Percentiles rank a stretch among this genome's conserved stretches.
Conservation (phyloP, 2,329 filamentous ascomycete genomes). For the Colletotrichum costaricense region DNA sequence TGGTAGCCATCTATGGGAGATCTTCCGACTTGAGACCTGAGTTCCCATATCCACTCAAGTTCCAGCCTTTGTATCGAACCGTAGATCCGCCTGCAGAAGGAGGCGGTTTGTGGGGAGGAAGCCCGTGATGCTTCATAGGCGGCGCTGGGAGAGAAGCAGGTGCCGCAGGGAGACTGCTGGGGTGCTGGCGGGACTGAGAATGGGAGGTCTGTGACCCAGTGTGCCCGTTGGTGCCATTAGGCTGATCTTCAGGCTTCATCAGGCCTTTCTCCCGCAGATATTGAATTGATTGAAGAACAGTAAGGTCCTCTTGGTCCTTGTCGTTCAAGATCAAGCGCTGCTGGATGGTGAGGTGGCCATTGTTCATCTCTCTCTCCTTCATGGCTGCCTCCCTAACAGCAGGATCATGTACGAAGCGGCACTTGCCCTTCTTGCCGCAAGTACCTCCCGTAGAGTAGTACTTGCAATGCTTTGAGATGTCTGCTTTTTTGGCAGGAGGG, state of each 20-base stretch:
- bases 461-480: constrained; percentile 75
- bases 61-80: constrained; percentile 52
- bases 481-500: constrained; percentile 66
- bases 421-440: constrained; percentile 81
- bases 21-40: constrained; percentile 50
- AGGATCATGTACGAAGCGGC: constrained; percentile 76
- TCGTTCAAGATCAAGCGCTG: constrained; percentile 75
- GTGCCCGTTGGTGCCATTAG: constrained; percentile 37
- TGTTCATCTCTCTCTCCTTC: constrained; percentile 72
- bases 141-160: constrained; percentile 50
- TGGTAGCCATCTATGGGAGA: constrained; percentile 39
- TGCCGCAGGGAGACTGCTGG: constrained; percentile 49
- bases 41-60: constrained; percentile 53
- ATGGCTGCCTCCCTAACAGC: constrained; percentile 72
- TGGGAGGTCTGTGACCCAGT: not conserved
- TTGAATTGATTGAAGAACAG: constrained; percentile 73
- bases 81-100: constrained; percentile 39
- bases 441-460: constrained; percentile 77
- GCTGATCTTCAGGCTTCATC: constrained; percentile 50
- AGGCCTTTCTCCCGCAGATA: constrained; percentile 72
- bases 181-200: constrained; percentile 13
- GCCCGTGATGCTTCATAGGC: constrained; percentile 42
- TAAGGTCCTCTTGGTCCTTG: constrained; percentile 75
- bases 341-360: constrained; percentile 73
- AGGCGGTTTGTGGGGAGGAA: constrained; percentile 48